Base-by-base conservation (phyloP, 495 filamentous ascomycete species). In the Podospora pseudoanserina region DNA sequence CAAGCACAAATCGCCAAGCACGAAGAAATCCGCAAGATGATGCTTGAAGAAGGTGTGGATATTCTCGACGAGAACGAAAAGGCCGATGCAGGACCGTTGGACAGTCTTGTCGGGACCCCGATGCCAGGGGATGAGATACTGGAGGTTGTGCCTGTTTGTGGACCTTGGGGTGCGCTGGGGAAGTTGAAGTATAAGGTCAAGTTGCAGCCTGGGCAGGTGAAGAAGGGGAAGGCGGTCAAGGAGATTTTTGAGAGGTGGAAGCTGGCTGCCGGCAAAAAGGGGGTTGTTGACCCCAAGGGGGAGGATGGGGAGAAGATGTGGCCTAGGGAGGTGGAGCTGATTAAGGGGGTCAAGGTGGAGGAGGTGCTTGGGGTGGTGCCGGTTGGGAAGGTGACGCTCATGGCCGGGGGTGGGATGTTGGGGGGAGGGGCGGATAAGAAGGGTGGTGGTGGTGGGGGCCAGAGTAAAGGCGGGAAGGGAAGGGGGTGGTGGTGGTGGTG, bases 151-250 rank as follows among this genome's bases (percentile, higher is more conserved):
- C 91, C 93, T 0, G 83, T 98, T 5, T 97, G 94, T 76, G 95
- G 92, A 19, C 95, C 95, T 4, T 97, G 93, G 90, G 83, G 84
- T 19, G 91, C 95, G 1, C 82, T 99, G 69, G 81, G 79, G 0
- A 86, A 84, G 61, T 91, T 89, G 72, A 96, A 96, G 79, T 97
- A 96, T 80, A 91, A 92, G 74, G 91, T 86, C 20, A 99, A 98
- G 82, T 71, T 99, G 70, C 95, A 98, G 80, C 95, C 95, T 0
- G 95, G 95, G 2, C 72, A 87, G 2, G 85, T 88, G 72, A 99
- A 99, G 85, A 96, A 97, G 80, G 94, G 94, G 2, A 99, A 97
- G 77, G 95, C 94, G 18, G 88, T 97, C 27, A 91, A 91, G 79
- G 93, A 97, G 78, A 91, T 97, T 55, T 74, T 96, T 19, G 85